These are phyloP conservation scores for Neurospora sp. DNA, from an alignment of 495 filamentous ascomycete species.

Conservation along the genomic window DNA sequence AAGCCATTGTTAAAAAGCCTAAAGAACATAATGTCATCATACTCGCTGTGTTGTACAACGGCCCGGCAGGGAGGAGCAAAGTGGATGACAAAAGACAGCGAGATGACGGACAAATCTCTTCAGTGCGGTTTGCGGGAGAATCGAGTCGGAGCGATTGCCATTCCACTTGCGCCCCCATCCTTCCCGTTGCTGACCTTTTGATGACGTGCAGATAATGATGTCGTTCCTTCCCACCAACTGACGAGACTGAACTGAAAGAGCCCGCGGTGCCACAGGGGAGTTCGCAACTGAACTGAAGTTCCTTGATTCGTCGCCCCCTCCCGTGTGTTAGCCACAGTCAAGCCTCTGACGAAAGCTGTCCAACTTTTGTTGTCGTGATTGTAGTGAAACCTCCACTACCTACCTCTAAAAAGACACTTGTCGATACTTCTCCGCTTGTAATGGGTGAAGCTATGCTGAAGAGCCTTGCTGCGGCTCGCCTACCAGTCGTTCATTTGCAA, in stretches of 20 bases:
- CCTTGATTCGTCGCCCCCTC: neutral
- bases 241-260: neutral
- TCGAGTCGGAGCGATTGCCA: neutral
- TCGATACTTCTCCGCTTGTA: neutral
- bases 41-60: too few relatives aligned
- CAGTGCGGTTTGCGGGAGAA: neutral
- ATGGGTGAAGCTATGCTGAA: neutral
- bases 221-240: neutral
- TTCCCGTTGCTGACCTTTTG: neutral
- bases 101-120: neutral
- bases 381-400: neutral
- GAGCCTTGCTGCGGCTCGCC: neutral
- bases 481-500: neutral
- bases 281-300: neutral
- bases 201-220: neutral
- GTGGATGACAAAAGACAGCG: neutral
- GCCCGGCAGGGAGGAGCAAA: too few relatives aligned
- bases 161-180: neutral
- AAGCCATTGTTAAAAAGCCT: neutral
- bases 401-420: neutral
- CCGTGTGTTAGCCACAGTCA: neutral
- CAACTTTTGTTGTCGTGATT: neutral
- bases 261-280: neutral
- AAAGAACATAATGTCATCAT: neutral
- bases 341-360: neutral